These are phyloP conservation scores for Eucalyptus rudis DNA, from an alignment of 345 rosid species.

Conservation along the genomic window DNA sequence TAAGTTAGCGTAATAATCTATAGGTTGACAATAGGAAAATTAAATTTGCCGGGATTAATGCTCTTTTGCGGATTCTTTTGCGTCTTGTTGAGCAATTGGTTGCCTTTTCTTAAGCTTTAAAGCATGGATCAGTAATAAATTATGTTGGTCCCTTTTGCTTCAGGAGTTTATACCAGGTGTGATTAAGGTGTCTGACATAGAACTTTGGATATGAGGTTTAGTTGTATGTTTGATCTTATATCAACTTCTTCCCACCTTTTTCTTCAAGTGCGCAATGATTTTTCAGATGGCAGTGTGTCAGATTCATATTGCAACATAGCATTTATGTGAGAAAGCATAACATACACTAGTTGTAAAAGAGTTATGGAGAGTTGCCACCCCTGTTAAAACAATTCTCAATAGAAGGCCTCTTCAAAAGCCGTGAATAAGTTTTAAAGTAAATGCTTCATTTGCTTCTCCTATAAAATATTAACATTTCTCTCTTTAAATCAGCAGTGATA, in stretches of 20 bases:
- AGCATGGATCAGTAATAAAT: background rate
- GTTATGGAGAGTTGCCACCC: background rate
- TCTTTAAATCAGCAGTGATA: background rate
- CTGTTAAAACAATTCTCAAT: background rate
- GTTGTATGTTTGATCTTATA: background rate
- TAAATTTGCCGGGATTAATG: background rate
- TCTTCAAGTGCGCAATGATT: background rate
- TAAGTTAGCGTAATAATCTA: background rate
- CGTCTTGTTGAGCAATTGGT: background rate
- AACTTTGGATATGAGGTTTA: background rate
- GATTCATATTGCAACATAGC: background rate
- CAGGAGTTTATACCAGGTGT: background rate
- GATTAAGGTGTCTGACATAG: background rate
- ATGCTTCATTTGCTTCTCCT: background rate
- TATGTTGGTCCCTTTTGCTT: background rate
- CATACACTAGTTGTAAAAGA: background rate
- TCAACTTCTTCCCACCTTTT: background rate
- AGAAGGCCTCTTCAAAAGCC: background rate
- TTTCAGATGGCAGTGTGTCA: background rate
- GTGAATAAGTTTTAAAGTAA: background rate
- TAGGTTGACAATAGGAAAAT: background rate
- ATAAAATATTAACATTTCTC: background rate
- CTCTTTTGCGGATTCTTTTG: background rate
- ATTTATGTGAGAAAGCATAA: background rate
- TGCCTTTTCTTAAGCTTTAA: background rate